Conservation (phyloP, 192 early-diverging fungal genomes). For the Chytriomyces sp. region DNA sequence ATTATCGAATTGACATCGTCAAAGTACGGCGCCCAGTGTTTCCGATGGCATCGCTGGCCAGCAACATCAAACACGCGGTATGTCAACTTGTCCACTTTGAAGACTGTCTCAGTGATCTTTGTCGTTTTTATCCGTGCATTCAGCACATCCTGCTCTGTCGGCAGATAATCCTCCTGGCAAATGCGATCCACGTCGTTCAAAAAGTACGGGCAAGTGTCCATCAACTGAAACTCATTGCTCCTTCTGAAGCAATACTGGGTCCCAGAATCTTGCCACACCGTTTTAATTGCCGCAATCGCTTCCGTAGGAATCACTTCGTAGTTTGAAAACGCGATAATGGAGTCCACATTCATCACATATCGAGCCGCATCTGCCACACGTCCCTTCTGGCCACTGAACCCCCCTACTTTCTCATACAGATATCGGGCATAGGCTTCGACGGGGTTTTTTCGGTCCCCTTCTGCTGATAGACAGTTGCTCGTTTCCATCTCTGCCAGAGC, state of each 20-base stretch:
- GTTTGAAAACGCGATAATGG: constrained; percentile 84
- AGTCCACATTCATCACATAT: constrained; percentile 37
- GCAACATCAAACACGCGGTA: constrained; percentile 68
- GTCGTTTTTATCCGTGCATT: constrained; percentile 69
- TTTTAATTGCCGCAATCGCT: constrained; percentile 3
- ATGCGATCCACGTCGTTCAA: constrained; percentile 57
- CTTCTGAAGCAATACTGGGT: constrained; percentile 37
- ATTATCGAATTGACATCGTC: constrained; percentile 67
- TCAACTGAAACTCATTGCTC: constrained; percentile 45
- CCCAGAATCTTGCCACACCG: constrained; percentile 44
- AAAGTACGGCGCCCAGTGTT: constrained; percentile 71
- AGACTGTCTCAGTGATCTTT: constrained; percentile 67
- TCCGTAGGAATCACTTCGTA: constrained; percentile 52
- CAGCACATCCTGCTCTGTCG: constrained; percentile 71
- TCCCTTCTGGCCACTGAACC: not conserved
- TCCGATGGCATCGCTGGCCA: constrained; percentile 62
- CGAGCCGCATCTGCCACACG: not conserved
- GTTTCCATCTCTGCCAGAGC: constrained; percentile 67
- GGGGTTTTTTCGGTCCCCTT: not conserved
- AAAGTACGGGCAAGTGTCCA: constrained; percentile 50
- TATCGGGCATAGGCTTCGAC: not conserved
- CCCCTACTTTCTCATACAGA: not conserved
- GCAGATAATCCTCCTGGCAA: constrained; percentile 52
- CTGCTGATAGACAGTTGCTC: constrained; percentile 55
- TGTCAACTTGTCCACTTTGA: constrained; percentile 70